Base-by-base conservation (phyloP, 2,329 filamentous ascomycete species). In the Calonectria leucothoes region DNA sequence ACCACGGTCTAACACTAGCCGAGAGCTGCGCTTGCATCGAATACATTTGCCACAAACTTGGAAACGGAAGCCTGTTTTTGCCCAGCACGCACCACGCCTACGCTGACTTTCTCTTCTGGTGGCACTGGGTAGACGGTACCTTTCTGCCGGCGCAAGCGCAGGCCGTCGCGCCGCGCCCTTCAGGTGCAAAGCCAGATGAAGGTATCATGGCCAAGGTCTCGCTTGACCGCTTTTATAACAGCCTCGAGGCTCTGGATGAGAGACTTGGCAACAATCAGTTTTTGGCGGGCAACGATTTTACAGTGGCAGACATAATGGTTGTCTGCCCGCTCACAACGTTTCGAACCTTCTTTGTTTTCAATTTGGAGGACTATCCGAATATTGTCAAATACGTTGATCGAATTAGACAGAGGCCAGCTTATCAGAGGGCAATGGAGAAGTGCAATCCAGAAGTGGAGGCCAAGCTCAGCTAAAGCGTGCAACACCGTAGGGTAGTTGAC, bases 291-390 rank as follows among this genome's bases (percentile, higher is more conserved):
- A 83, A 87, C 0, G 86, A 91, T 65, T 90, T 94, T 71, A 93
- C 91, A 0, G 91, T 86, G 1, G 93, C 93, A 1, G 93, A 94
- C 82, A 85, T 93, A 48, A 93, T 94, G 91, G 84, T 84, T 6
- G 86, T 92, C 0, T 93, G 89, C 78, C 85, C 86, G 17, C 83
- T 94, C 39, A 93, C 91, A 0, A 94, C 91, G 2, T 88, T 91
- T 86, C 85, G 92, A 20, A 84, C 85, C 63, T 93, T 90, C 75
- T 82, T 82, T 29, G 85, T 86, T 1, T 84, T 83, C 55, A 83
- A 85, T 64, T 75, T 91, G 63, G 75, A 72, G 2, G 80, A 77
- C 0, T 88, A 89, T 74, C 75, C 80, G 1, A 84, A 85, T 59
- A 83, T 91, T 7, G 63, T 90, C 37, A 76, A 73, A 0, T 92